Evolutionary conservation across 345 rosid genomes (phyloP), one percentile per base, ranked within the genome.

Genomic region (Eutrema japonicum): DNA sequence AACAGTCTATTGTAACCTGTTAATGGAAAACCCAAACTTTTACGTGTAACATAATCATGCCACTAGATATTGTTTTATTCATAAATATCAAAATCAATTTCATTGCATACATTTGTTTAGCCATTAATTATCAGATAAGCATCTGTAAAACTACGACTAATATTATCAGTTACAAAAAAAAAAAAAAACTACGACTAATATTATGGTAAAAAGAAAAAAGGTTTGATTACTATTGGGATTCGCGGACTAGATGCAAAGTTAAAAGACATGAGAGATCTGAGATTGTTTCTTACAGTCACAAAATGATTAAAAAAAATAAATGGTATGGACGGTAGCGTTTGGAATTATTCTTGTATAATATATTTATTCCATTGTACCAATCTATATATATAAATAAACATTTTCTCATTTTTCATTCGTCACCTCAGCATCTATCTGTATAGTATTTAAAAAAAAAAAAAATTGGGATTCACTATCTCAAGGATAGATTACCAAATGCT

Each of bases 281-380:
- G 68, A 67, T 59, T 58, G 27, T 60, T 64, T 33, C 7, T 63
- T 37, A 55, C 41, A 47, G 66, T 64, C 67, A 56, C 11, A 18
- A 50, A 41, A 41, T 32, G 2, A 57, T 38, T 27, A 5, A 32
- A 8, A 52, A 5, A 32, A 8, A 52, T 30, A 5, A 1, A 56
- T 48, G 41, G 12, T 56, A 33, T 77, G 80, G 80, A 77, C 76
- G 47, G 62, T 77, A 64, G 80, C 1, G 72, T 77, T 77, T 77
- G 80, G 76, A 77, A 10, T 71, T 77, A 77, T 77, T 77, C 80
- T 4, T 77, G 65, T 54, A 32, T 27, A 43, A 51, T 60, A 60
- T 60, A 60, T 51, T 42, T 42, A 68, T 45, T 75, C 63, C 41
- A 11, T 37, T 69, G 75, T 68, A 75, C 79, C 56, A 46, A 40